A percentile compares a stretch with the other conserved stretches of the same genome.
Conservation (phyloP, 2,329 filamentous ascomycete species). For the Colletotrichum godetiae region DNA sequence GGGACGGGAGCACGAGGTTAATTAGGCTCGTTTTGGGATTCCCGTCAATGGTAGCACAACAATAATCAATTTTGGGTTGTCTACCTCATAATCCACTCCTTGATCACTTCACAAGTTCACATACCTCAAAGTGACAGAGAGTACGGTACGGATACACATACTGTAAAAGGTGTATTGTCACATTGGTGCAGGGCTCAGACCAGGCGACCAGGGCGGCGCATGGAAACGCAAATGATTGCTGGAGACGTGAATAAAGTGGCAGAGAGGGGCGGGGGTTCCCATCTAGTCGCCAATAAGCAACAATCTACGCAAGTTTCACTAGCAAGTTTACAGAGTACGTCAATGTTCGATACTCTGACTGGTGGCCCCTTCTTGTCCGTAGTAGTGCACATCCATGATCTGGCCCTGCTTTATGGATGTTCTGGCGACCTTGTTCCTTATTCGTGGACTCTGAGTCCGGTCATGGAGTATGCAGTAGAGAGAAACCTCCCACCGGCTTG, state of each 20-base stretch:
- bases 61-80: background rate
- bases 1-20: conserved; percentile 13
- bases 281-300: background rate
- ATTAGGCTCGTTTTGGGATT: background rate
- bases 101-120: too few species aligned
- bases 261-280: background rate
- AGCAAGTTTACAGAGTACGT: background rate
- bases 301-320: conserved; percentile 7
- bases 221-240: conserved; percentile 17
- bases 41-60: background rate
- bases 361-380: background rate
- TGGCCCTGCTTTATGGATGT: too few species aligned
- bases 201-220: conserved; percentile 5
- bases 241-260: background rate
- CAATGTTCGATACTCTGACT: background rate
- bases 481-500: background rate
- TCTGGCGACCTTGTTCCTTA: background rate
- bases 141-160: background rate
- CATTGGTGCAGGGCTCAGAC: background rate
- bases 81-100: background rate
- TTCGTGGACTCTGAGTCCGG: background rate
- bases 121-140: background rate
- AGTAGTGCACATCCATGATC: background rate
- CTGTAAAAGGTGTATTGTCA: background rate
- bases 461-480: background rate